A percentile compares a stretch with the other conserved stretches of the same genome.
phyloP scores from a whole-genome alignment of 805 yeast species.

The Lipomyces starkeyi region DNA sequence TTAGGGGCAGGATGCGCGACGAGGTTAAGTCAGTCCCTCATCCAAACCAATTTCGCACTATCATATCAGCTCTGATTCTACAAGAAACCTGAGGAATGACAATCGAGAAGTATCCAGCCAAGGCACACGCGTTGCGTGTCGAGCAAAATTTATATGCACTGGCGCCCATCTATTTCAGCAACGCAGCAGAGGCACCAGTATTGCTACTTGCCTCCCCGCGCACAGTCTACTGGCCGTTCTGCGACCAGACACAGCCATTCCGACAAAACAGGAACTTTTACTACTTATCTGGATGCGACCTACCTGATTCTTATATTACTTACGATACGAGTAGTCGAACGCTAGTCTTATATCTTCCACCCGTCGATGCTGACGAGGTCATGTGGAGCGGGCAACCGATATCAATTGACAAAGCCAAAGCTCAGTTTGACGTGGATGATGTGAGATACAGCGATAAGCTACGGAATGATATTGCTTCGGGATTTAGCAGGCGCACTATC shows the following conservation, averaged over 20 bases:
- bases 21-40: no score
- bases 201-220: slow-evolving; percentile 41
- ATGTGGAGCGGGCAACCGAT: slow-evolving; percentile 97
- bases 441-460: slow-evolving; percentile 68
- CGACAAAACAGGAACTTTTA: slow-evolving; percentile 92
- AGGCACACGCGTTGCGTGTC: slow-evolving; percentile 58
- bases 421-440: slow-evolving; percentile 79
- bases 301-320: slow-evolving; percentile 75
- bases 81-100: slow-evolving; percentile 7
- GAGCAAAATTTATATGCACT: slow-evolving; percentile 11
- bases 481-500: slow-evolving; percentile 21
- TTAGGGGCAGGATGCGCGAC: no score
- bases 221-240: slow-evolving; percentile 53
- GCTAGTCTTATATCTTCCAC: slow-evolving; percentile 77
- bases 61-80: not conserved
- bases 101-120: slow-evolving; percentile 72
- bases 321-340: slow-evolving; percentile 61
- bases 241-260: slow-evolving; percentile 74
- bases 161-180: slow-evolving; percentile 23
- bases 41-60: no score
- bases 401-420: slow-evolving; percentile 64
- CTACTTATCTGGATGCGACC: slow-evolving; percentile 81
- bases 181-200: slow-evolving; percentile 40
- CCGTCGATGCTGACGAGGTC: slow-evolving; percentile 83
- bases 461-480: slow-evolving; percentile 40